Percentiles rank a stretch among this genome's conserved stretches.
Evolutionary conservation across 2,329 filamentous ascomycete genomes (phyloP).

Genomic region (Aspergillus intermedius): DNA sequence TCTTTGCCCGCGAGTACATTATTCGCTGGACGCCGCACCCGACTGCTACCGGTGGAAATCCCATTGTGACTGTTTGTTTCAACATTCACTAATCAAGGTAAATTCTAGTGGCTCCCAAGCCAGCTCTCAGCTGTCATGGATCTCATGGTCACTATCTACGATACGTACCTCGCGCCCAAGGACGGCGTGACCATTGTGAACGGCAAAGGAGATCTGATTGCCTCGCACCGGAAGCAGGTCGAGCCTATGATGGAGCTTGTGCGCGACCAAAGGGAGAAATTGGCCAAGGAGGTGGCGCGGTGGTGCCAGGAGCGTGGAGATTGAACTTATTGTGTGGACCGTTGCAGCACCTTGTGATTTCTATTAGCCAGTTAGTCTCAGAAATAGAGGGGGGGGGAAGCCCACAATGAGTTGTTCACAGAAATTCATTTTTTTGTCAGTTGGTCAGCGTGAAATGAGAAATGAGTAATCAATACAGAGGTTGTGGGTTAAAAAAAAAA

Average conservation of each 20-base stretch:
- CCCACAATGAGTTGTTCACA: no score
- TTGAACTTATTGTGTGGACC: conserved; percentile 5
- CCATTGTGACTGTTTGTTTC: conserved; percentile 41
- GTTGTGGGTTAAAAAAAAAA: no score
- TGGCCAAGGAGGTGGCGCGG: conserved; percentile 37
- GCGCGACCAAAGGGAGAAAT: conserved; percentile 26
- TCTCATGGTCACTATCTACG: conserved; percentile 41
- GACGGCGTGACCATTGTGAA: conserved; percentile 19
- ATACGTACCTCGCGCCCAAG: conserved; percentile 27
- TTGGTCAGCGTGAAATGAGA: no score
- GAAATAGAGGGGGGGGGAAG: no score
- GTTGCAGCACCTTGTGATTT: no score
- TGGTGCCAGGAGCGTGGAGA: conserved; percentile 43
- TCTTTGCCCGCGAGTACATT: conserved; percentile 45
- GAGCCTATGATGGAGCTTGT: conserved; percentile 34
- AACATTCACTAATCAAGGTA: not conserved
- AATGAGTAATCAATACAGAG: no score
- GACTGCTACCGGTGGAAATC: conserved; percentile 44
- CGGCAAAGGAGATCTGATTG: conserved; percentile 14
- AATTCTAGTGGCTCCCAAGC: conserved; percentile 41
- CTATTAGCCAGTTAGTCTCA: no score
- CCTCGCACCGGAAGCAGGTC: conserved; percentile 28
- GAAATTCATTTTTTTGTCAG: no score
- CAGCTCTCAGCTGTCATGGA: conserved; percentile 45
- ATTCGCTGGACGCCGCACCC: conserved; percentile 41